A percentile compares a stretch with the other conserved stretches of the same genome.
These are phyloP conservation scores for Colletotrichum gloeosporioides DNA, from an alignment of 2,329 filamentous ascomycete genomes.

Conservation along the genomic window DNA sequence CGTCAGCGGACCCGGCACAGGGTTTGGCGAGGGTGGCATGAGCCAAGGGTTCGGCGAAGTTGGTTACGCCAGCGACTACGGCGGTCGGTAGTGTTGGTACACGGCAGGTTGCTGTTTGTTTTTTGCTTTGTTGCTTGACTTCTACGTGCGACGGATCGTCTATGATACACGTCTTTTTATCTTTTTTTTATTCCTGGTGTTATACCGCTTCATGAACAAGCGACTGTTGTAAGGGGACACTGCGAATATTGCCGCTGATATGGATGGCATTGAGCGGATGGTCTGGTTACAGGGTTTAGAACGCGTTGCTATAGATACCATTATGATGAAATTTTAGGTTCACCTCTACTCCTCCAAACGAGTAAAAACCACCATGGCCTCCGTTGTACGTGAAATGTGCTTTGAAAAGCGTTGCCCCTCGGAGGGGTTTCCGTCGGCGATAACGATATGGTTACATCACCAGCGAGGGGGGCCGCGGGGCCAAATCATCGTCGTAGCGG, in stretches of 20 bases:
- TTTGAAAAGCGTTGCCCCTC: not conserved
- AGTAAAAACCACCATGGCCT: not conserved
- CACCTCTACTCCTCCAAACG: not conserved
- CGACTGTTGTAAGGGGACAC: slow-evolving; percentile 13
- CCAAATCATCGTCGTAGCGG: not conserved
- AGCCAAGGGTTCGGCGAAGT: slow-evolving; percentile 60
- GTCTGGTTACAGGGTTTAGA: slow-evolving; percentile 19
- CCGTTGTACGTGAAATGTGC: not conserved
- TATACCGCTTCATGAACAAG: slow-evolving; percentile 10
- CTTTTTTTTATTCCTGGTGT: not conserved
- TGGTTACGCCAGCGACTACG: slow-evolving; percentile 59
- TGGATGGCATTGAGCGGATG: slow-evolving; percentile 1
- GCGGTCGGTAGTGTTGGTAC: slow-evolving; percentile 39
- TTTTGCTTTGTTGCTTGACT: not conserved
- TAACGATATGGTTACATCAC: not conserved
- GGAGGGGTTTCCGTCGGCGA: not conserved
- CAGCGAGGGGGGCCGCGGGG: not conserved
- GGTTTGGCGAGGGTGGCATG: slow-evolving; percentile 63
- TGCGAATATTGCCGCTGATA: not conserved
- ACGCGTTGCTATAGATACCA: slow-evolving; percentile 22
- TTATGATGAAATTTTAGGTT: slow-evolving; percentile 12
- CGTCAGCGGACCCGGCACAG: slow-evolving; percentile 66
- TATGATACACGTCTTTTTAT: not conserved
- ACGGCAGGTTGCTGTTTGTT: not conserved
- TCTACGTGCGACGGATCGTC: not conserved